These are phyloP conservation scores for Globisporangium okanoganense DNA, from an alignment of 352 stramenopile species.

Conservation along the genomic window DNA sequence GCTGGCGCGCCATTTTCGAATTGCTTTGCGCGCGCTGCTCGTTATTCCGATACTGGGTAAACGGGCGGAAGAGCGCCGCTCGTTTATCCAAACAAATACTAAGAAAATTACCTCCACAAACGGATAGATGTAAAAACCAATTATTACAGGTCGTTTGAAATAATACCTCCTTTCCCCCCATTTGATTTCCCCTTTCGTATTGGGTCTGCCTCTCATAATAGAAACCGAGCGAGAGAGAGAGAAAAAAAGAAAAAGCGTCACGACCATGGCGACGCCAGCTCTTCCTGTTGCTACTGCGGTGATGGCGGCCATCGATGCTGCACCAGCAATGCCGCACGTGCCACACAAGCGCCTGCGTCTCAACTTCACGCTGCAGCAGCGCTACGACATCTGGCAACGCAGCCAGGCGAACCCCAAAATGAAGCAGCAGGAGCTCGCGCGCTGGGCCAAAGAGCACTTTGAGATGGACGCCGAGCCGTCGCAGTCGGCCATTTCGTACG, in stretches of 20 bases:
- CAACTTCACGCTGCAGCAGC: conserved; percentile 21
- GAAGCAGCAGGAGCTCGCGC: conserved; percentile 20
- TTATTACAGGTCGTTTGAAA: too few relatives aligned
- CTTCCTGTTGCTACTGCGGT: too few relatives aligned
- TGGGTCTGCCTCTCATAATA: conserved; percentile 5
- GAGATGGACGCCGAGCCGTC: conserved; percentile 15
- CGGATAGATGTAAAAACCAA: too few relatives aligned
- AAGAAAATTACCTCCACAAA: too few relatives aligned
- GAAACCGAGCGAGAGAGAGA: neutral
- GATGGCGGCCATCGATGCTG: too few relatives aligned
- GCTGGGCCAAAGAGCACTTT: conserved; percentile 18
- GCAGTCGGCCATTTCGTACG: conserved; percentile 22
- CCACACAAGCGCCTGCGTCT: conserved; percentile 15
- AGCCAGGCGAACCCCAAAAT: conserved; percentile 19
- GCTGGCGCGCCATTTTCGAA: conserved; percentile 4
- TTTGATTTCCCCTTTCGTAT: conserved; percentile 7
- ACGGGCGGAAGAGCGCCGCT: too few relatives aligned
- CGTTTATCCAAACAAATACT: too few relatives aligned
- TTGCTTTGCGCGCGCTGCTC: neutral
- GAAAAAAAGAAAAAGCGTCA: neutral
- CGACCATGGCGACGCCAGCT: neutral
- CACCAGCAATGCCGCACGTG: neutral
- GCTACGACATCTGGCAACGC: conserved; percentile 13
- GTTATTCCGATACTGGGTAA: neutral
- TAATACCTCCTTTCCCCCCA: too few relatives aligned